These are phyloP conservation scores for Agaricus subrufescens DNA, from an alignment of 768 basidiomycete genomes.

Conservation along the genomic window DNA sequence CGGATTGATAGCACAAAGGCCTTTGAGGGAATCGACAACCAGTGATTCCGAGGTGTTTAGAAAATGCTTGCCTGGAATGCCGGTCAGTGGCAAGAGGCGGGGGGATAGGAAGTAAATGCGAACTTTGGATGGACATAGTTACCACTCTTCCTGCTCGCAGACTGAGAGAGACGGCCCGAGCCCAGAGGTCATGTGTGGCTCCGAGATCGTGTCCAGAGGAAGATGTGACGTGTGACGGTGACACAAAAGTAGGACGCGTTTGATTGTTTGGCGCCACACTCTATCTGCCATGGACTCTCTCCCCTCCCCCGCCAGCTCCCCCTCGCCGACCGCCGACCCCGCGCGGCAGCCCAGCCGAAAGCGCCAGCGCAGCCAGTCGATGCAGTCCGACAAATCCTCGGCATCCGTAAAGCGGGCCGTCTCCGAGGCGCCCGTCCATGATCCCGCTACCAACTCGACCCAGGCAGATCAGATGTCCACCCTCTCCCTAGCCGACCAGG, in stretches of 20 bases:
- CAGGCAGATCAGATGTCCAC: slow-evolving; percentile 38
- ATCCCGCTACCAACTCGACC: slow-evolving; percentile 32
- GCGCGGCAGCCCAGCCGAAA: slow-evolving; percentile 47
- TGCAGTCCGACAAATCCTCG: slow-evolving; percentile 66
- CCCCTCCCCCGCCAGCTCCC: slow-evolving; percentile 42
- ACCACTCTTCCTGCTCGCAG: background rate
- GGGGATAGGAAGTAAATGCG: background rate
- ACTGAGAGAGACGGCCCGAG: slow-evolving; percentile 4
- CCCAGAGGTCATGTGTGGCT: too few species aligned
- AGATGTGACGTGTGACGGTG: slow-evolving; percentile 11
- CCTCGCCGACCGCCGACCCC: slow-evolving; percentile 35
- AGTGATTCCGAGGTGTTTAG: slow-evolving; percentile 65
- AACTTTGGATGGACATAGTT: slow-evolving; percentile 36
- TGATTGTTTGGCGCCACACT: slow-evolving; percentile 5
- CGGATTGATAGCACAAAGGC: slow-evolving; percentile 69
- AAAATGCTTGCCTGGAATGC: slow-evolving; percentile 62
- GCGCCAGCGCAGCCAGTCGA: slow-evolving; percentile 71
- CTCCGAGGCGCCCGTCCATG: slow-evolving; percentile 56
- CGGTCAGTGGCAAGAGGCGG: background rate
- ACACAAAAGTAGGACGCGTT: slow-evolving; percentile 6
- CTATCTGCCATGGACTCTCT: slow-evolving; percentile 37
- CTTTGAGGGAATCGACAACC: slow-evolving; percentile 74
- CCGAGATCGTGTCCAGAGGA: background rate
- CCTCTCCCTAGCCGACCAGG: slow-evolving; percentile 36
- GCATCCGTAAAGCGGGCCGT: slow-evolving; percentile 78